A percentile compares a stretch with the other conserved stretches of the same genome.
Evolutionary conservation across 306 rosid genomes (phyloP).

Genomic region (Betula pendula): DNA sequence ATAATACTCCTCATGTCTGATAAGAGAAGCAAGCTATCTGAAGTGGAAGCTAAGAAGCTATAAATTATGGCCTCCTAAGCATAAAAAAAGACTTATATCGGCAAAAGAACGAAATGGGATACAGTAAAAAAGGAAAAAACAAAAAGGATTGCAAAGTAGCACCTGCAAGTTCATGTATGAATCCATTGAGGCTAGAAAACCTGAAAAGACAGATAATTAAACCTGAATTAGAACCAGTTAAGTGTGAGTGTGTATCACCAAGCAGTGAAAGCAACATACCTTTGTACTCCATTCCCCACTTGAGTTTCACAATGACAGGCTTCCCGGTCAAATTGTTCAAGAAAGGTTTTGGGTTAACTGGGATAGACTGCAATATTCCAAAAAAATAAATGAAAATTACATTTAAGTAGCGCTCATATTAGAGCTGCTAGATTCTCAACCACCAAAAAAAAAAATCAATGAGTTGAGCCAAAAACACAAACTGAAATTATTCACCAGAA

Average conservation of each 20-base stretch:
- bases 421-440: neutral
- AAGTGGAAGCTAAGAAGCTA: neutral
- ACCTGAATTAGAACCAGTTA: neutral
- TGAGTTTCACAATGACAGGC: slow-evolving; percentile 54
- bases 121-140: neutral
- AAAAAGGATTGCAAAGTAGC: neutral
- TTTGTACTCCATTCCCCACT: slow-evolving; percentile 70
- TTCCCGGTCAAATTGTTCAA: slow-evolving; percentile 64
- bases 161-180: slow-evolving; percentile 68
- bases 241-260: neutral
- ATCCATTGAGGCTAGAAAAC: slow-evolving; percentile 55
- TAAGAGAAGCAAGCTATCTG: neutral
- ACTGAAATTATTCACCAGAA: too few relatives aligned
- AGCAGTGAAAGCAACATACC: slow-evolving; percentile 24
- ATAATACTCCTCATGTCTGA: neutral
- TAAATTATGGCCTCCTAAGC: neutral
- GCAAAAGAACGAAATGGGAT: neutral
- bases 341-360: slow-evolving; percentile 63
- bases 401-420: neutral
- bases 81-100: neutral
- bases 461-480: neutral
- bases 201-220: slow-evolving; percentile 25
- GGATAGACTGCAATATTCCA: slow-evolving; percentile 42
- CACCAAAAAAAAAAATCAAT: neutral
- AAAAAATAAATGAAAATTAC: neutral